Evolutionary conservation across 2,329 filamentous ascomycete genomes (phyloP), one percentile per base, ranked within the genome.

Genomic region (Leptosphaerulina australis): DNA sequence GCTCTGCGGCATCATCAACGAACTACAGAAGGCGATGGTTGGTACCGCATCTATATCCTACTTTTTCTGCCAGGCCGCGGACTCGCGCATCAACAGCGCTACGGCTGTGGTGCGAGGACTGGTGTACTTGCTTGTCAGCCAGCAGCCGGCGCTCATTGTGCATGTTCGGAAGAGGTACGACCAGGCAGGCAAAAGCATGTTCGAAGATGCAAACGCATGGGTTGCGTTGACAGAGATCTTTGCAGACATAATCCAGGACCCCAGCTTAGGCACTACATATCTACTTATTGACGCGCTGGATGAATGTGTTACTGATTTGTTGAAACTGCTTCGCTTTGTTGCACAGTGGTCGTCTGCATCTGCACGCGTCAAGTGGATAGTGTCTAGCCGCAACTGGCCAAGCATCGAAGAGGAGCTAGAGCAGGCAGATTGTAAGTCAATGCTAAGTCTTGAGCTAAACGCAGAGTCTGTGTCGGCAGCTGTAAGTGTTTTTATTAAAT

Each of bases 261-360:
- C 53, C 3, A 4, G 10, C 5, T 12, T 28, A 10, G 9, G 9
- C 9, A 37, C 21, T 9, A 66, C 63, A 0, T 68, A 68, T 51
- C 41, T 82, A 4, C 51, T 80, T 10, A 60, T 82, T 34, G 77
- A 81, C 59, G 78, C 76, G 1, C 73, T 81, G 0, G 77, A 82
- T 47, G 77, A 81, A 56, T 79, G 76, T 52, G 49, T 37, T 12
- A 33, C 7, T 2, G 35, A 41, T 12, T 10, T 51, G 22, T 41
- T 29, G 8, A 45, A 45, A 11, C 15, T 47, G 20, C 28, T 47
- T 2, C 10, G 28, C 2, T 39, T 47, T 18, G 12, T 47, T n/a
- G 24, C 12, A 5, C 10, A 39, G 35, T 4, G 22, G 10, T 47
- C 20, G 5, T 39, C 36, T 39, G 14, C 26, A 18, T 33, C 26